Evolutionary conservation across 2,329 filamentous ascomycete genomes (phyloP), one percentile per base, ranked within the genome.

Genomic region (Penicillium sp.): DNA sequence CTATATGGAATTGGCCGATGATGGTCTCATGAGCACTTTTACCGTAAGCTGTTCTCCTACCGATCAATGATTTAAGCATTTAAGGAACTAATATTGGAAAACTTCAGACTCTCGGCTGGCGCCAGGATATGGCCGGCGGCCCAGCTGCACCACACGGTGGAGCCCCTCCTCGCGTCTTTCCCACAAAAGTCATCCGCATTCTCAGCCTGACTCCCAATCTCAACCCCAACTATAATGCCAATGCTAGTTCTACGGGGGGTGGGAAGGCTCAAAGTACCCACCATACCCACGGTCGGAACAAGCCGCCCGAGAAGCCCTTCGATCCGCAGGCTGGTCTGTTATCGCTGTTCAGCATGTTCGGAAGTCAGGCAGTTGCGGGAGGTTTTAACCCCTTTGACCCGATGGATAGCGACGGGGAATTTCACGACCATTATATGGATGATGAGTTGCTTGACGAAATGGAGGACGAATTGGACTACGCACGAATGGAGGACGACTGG

Each of bases 1-100:
- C 50, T 77, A 74, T 58, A 77, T 77, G 75, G 68, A 62, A 0
- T 45, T 77, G 8, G 76, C 68, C 42, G 73, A 76, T 41, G 75
- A 77, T 59, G 72, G 72, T 31, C 69, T 77, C 43, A 74, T 77
- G 69, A 68, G 65, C 22, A 76, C 73, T 3, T 76, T 70, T 50
- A 72, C 71, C 4, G 68, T 68, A 57, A 45, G 62, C 3, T 16
- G 5, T 61, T 31, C 14, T n/a, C 3, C 30, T 4, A 14, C 5
- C 10, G 27, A 12, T 16, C 9, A 9, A n/a, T 16, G 11, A 3
- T 6, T 9, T 2, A 4, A n/a, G 22, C 8, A 28, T n/a, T n/a
- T n/a, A 37, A 9, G 38, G 27, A 19, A 28, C 54, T 65, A 53
- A 65, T 27, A 22, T n/a, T 2, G 13, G 11, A 18, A 18, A 19